Percentiles rank a stretch among this genome's conserved stretches.
Conservation (phyloP, 2,329 filamentous ascomycete species). For the Curvularia lunata region DNA sequence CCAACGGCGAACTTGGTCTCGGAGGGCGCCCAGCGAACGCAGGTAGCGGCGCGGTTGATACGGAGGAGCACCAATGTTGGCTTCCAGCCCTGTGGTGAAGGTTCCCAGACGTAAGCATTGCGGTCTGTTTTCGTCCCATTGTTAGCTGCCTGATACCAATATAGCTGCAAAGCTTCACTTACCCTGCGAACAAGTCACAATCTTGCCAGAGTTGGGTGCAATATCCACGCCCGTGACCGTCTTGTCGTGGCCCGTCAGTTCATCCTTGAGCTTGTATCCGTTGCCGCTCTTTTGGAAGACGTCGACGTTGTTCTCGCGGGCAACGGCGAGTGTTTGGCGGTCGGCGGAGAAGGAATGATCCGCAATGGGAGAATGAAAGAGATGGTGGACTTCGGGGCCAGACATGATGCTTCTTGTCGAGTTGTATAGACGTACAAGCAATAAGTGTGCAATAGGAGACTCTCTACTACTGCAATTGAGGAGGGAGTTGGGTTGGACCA, state of each 20-base stretch:
- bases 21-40: constrained; percentile 94
- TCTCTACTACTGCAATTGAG: constrained; percentile 77
- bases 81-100: constrained; percentile 90
- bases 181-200: constrained; percentile 98
- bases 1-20: constrained; percentile 98
- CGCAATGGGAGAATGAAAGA: constrained; percentile 94
- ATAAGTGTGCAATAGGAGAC: constrained; percentile 75
- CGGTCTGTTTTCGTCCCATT: constrained; percentile 66
- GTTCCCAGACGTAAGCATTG: constrained; percentile 98
- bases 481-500: constrained; percentile 7
- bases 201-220: constrained; percentile 85
- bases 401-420: constrained; percentile 67
- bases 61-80: constrained; percentile 95
- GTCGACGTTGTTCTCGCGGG: constrained; percentile 87
- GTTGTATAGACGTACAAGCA: neutral
- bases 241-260: constrained; percentile 96
- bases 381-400: constrained; percentile 88
- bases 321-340: constrained; percentile 84
- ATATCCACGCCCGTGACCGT: constrained; percentile 96
- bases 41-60: constrained; percentile 95
- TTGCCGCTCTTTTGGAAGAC: constrained; percentile 78
- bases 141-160: constrained; percentile 24
- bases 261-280: constrained; percentile 83
- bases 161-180: constrained; percentile 21
- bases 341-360: constrained; percentile 99